These are phyloP conservation scores for Aspergillus aculeatinus DNA, from an alignment of 2,329 filamentous ascomycete genomes.

Conservation along the genomic window DNA sequence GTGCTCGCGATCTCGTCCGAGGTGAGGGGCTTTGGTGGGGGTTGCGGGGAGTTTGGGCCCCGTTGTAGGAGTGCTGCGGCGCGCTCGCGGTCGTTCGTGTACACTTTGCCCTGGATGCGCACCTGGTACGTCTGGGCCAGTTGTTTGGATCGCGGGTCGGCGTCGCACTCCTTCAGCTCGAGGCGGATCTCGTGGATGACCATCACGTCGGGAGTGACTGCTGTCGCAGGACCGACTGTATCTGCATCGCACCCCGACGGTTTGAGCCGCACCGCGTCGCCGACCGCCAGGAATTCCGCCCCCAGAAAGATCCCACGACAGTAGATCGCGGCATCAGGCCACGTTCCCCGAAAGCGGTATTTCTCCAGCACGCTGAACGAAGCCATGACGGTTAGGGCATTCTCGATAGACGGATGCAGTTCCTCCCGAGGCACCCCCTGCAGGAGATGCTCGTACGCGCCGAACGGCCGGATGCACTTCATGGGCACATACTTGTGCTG, in stretches of 20 bases:
- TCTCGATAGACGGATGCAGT: conserved; percentile 54
- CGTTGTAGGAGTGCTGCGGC: conserved; percentile 22
- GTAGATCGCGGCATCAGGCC: conserved; percentile 55
- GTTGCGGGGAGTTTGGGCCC: conserved; percentile 9
- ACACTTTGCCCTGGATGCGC: conserved; percentile 52
- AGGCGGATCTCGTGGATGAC: conserved; percentile 55
- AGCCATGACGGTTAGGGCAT: conserved; percentile 55
- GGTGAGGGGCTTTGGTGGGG: conserved; percentile 22
- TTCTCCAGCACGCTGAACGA: conserved; percentile 55
- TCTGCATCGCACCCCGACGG: conserved; percentile 29
- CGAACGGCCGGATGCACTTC: conserved; percentile 56
- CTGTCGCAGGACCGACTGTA: conserved; percentile 6
- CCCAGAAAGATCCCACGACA: conserved; percentile 58
- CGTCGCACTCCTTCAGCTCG: conserved; percentile 49
- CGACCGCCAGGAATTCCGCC: conserved; percentile 54
- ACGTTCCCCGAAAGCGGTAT: conserved; percentile 53
- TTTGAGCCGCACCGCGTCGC: conserved; percentile 56
- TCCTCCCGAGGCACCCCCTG: conserved; percentile 38
- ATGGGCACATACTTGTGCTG: conserved; percentile 57
- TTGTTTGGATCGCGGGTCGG: conserved; percentile 46
- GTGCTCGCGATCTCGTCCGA: conserved; percentile 33
- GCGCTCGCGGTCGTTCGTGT: conserved; percentile 36
- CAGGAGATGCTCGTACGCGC: conserved; percentile 54
- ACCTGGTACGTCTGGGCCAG: conserved; percentile 49
- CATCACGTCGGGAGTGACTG: conserved; percentile 52